Conservation (phyloP, 768 basidiomycete genomes). For the Auricularia sp. region DNA sequence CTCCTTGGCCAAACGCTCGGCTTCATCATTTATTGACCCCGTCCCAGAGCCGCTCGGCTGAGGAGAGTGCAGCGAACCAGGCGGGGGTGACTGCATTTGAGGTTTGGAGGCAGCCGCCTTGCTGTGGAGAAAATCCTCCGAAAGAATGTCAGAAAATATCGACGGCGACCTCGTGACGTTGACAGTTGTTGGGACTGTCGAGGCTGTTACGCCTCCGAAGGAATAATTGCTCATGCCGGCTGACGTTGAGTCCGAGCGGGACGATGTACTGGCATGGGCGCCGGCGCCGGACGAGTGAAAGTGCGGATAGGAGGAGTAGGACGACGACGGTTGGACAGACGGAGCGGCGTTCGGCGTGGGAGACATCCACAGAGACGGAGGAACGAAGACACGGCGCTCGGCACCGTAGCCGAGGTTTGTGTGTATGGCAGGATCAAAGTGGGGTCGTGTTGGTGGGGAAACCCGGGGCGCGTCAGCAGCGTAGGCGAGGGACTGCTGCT, state of each 20-base stretch:
- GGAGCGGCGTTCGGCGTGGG: slow-evolving; percentile 38
- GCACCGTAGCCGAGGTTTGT: background rate
- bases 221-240: background rate
- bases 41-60: slow-evolving; percentile 41
- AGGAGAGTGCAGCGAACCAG: slow-evolving; percentile 45
- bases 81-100: slow-evolving; percentile 31
- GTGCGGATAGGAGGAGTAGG: background rate
- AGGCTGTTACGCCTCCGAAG: slow-evolving; percentile 18
- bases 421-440: background rate
- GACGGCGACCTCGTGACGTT: slow-evolving; percentile 28
- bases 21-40: slow-evolving; percentile 36
- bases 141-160: slow-evolving; percentile 59
- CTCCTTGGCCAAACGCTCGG: slow-evolving; percentile 61
- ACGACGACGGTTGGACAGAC: slow-evolving; percentile 1
- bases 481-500: background rate
- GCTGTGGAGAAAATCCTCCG: slow-evolving; percentile 51
- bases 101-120: slow-evolving; percentile 24
- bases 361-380: slow-evolving; percentile 82
- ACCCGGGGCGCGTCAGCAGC: background rate
- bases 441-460: background rate
- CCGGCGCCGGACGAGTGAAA: slow-evolving; percentile 22
- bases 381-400: slow-evolving; percentile 32
- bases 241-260: slow-evolving; percentile 7
- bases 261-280: slow-evolving; percentile 14
- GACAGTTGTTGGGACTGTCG: slow-evolving; percentile 26